phyloP scores from a whole-genome alignment of 768 basidiomycete species.

The Kwoniella sp. region DNA sequence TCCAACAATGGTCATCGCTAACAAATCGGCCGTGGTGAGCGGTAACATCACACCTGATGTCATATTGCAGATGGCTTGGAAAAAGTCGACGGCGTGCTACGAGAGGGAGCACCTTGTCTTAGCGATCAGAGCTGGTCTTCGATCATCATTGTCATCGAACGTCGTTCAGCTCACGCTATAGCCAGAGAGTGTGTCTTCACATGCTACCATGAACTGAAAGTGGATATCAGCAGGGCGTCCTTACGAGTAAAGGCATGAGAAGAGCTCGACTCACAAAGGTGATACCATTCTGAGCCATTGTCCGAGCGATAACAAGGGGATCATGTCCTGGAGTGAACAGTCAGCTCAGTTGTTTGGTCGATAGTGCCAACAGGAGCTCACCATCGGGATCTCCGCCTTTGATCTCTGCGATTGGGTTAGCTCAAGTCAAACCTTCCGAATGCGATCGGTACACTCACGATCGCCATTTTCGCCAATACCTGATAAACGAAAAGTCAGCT shows the following conservation, averaged over 20 bases:
- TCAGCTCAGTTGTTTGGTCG: neutral
- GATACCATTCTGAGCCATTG: conserved; percentile 88
- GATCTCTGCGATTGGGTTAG: conserved; percentile 64
- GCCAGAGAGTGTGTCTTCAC: conserved; percentile 69
- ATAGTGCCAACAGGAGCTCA: conserved; percentile 21
- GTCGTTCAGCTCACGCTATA: conserved; percentile 40
- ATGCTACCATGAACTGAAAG: conserved; percentile 93
- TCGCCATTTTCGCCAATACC: conserved; percentile 91
- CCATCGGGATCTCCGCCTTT: conserved; percentile 91
- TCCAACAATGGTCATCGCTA: conserved; percentile 90
- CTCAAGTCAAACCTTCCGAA: neutral
- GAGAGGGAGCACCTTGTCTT: conserved; percentile 45
- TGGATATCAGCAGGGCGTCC: neutral
- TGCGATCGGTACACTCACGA: conserved; percentile 60
- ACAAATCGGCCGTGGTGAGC: conserved; percentile 87
- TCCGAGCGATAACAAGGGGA: conserved; percentile 79
- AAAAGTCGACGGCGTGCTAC: conserved; percentile 70
- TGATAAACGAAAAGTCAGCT: conserved; percentile 2
- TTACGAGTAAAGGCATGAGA: too few relatives aligned
- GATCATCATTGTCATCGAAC: neutral
- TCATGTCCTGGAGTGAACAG: conserved; percentile 62
- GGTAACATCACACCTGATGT: conserved; percentile 96
- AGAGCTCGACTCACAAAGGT: conserved; percentile 72
- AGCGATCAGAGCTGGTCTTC: neutral
- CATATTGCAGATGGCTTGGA: conserved; percentile 85